Evolutionary conservation across 306 rosid genomes (phyloP).

Genomic region (Corylus avellana): DNA sequence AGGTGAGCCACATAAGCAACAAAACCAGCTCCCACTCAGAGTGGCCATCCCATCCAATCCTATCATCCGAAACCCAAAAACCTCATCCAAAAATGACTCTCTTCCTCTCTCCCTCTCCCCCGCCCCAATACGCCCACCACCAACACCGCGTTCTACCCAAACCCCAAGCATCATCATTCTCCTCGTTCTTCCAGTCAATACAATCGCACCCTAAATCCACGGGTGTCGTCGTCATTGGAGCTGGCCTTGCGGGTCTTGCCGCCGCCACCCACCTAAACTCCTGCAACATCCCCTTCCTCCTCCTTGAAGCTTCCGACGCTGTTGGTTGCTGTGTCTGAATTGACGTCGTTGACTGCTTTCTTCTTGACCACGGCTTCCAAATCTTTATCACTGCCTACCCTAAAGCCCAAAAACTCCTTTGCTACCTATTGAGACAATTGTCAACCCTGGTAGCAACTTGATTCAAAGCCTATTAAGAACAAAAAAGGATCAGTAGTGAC

Average conservation of each 20-base stretch:
- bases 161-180: slow-evolving; percentile 35
- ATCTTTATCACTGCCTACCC: slow-evolving; percentile 94
- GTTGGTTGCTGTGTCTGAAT: slow-evolving; percentile 86
- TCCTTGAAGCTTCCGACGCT: slow-evolving; percentile 72
- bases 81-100: slow-evolving; percentile 53
- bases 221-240: slow-evolving; percentile 68
- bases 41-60: not conserved
- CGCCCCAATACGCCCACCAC: not conserved
- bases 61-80: slow-evolving; percentile 1
- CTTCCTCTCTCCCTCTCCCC: slow-evolving; percentile 28
- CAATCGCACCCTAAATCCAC: slow-evolving; percentile 27
- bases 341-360: slow-evolving; percentile 69
- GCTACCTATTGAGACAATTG: no score
- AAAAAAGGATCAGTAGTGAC: no score
- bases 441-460: no score
- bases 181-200: slow-evolving; percentile 27
- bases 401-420: slow-evolving; percentile 69
- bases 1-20: not conserved
- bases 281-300: slow-evolving; percentile 62
- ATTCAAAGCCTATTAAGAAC: no score
- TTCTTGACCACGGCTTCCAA: slow-evolving; percentile 87
- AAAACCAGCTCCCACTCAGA: not conserved
- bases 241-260: slow-evolving; percentile 85
- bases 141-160: slow-evolving; percentile 39
- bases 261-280: slow-evolving; percentile 75